A percentile compares a stretch with the other conserved stretches of the same genome.
phyloP scores from a whole-genome alignment of 2,329 filamentous ascomycete genomes.

The Fusarium sp. region DNA sequence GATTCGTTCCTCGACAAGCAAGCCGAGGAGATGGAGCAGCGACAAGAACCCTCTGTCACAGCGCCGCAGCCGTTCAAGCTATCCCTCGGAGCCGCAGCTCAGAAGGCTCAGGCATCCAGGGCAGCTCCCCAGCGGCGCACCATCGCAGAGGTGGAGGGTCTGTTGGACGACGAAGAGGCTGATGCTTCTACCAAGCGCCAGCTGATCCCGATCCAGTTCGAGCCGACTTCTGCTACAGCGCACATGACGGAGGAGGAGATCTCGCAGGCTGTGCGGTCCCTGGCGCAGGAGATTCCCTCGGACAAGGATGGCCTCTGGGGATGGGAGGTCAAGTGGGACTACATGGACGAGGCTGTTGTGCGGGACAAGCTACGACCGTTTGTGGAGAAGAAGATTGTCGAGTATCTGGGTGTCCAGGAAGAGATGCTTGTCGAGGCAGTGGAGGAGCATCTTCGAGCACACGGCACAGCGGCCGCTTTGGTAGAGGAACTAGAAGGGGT shows the following conservation, averaged over 20 bases:
- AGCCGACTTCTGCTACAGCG: conserved; percentile 69
- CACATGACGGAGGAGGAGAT: conserved; percentile 88
- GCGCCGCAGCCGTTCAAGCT: conserved; percentile 88
- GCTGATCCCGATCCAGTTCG: conserved; percentile 85
- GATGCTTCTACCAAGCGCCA: conserved; percentile 75
- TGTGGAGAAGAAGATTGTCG: conserved; percentile 97
- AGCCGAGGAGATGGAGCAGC: conserved; percentile 76
- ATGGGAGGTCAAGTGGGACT: conserved; percentile 95
- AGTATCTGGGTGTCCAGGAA: conserved; percentile 95
- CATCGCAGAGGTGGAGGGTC: conserved; percentile 91
- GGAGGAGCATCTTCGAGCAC: conserved; percentile 83
- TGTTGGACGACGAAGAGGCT: conserved; percentile 95
- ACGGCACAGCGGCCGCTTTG: conserved; percentile 79
- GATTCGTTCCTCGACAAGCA: conserved; percentile 91
- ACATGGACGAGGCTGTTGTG: conserved; percentile 82
- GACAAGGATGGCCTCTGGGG: conserved; percentile 88
- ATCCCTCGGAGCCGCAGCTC: conserved; percentile 88
- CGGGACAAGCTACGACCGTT: conserved; percentile 91
- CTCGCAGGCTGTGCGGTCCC: conserved; percentile 79
- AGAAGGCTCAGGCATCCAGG: conserved; percentile 71
- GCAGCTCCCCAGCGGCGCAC: conserved; percentile 74
- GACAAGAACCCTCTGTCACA: conserved; percentile 52
- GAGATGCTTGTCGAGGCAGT: conserved; percentile 94
- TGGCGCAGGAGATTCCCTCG: conserved; percentile 90
- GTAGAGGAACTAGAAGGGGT: conserved; percentile 88